Evolutionary conservation across 305 asterid species (phyloP).

Genomic region (Fraxinus xanthoxyloides): DNA sequence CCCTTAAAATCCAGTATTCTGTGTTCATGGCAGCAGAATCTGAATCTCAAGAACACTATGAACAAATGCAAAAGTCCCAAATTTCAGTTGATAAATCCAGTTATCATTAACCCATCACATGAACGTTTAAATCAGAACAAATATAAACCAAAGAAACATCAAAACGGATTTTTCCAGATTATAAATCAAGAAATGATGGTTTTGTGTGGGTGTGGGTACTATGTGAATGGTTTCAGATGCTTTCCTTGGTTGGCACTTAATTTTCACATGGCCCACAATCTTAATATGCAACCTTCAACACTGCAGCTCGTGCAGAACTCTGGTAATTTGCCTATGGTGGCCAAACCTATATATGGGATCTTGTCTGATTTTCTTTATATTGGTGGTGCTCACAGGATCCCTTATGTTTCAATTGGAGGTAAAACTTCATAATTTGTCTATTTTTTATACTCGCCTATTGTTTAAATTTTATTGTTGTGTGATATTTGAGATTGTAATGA

Average conservation of each 20-base stretch:
- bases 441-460: too few species aligned
- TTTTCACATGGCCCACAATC: constrained; percentile 65
- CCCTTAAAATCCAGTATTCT: constrained; percentile 20
- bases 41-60: constrained; percentile 23
- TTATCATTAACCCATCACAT: constrained; percentile 24
- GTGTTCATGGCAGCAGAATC: constrained; percentile 34
- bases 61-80: constrained; percentile 28
- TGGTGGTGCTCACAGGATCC: constrained; percentile 77
- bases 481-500: too few species aligned
- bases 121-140: constrained; percentile 25
- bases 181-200: constrained; percentile 52
- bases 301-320: constrained; percentile 75
- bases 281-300: constrained; percentile 64
- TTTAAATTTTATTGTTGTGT: too few species aligned
- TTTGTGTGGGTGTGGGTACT: constrained; percentile 78
- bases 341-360: constrained; percentile 84
- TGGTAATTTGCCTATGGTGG: constrained; percentile 77
- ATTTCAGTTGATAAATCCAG: constrained; percentile 30
- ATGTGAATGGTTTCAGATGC: constrained; percentile 83
- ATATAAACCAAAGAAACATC: constrained; percentile 21
- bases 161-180: constrained; percentile 30
- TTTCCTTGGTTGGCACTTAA: constrained; percentile 88
- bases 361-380: constrained; percentile 79
- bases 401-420: constrained; percentile 88
- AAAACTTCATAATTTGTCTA: background rate